Evolutionary conservation across 345 rosid genomes (phyloP).

Genomic region (Dimocarpus longan): DNA sequence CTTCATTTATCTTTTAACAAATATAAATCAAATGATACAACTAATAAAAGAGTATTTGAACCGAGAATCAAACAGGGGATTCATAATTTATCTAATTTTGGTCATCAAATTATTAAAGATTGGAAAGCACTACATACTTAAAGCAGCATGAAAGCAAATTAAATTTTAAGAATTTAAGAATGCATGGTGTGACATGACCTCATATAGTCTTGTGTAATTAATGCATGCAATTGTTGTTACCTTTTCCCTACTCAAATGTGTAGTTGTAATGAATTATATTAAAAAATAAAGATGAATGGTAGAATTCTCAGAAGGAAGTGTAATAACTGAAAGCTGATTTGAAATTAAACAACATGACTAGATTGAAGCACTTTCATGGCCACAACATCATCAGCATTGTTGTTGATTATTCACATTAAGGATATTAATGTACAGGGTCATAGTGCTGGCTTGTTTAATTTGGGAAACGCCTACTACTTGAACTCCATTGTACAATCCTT

Average conservation of each 20-base stretch:
- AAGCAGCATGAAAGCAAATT: too few species aligned
- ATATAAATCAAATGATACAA: too few species aligned
- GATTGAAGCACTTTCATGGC: neutral
- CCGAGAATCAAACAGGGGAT: too few species aligned
- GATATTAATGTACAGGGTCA: constrained; percentile 44
- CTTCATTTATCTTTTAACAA: too few species aligned
- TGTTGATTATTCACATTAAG: neutral
- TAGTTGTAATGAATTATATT: neutral
- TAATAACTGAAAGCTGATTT: neutral
- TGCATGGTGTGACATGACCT: too few species aligned
- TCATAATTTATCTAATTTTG: too few species aligned
- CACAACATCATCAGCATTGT: neutral
- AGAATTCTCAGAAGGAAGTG: too few species aligned
- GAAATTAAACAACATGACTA: neutral
- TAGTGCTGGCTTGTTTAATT: constrained; percentile 85
- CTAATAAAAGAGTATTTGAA: too few species aligned
- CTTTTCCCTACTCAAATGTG: neutral
- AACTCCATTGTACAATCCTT: constrained; percentile 25
- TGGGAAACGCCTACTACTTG: constrained; percentile 98
- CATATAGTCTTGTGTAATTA: neutral
- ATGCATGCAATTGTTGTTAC: neutral
- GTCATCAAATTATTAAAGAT: neutral
- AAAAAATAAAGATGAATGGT: neutral
- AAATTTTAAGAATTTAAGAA: too few species aligned
- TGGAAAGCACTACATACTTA: too few species aligned